These are phyloP conservation scores for Zygoascus tannicola DNA, from an alignment of 805 yeast species.

Conservation along the genomic window DNA sequence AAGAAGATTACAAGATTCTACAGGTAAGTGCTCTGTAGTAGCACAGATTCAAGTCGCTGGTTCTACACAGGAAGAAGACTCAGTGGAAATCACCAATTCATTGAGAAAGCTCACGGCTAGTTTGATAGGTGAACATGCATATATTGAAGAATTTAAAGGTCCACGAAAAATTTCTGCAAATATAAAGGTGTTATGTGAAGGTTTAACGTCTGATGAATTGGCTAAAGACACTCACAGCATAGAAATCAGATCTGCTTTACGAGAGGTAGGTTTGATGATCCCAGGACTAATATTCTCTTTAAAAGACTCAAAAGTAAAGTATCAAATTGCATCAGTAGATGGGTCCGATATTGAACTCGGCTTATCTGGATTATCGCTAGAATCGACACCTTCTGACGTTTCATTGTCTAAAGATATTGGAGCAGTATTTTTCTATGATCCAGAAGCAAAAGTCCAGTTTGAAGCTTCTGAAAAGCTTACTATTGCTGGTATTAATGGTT, in stretches of 20 bases:
- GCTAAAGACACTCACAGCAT: background rate
- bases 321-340: slow-evolving; percentile 8
- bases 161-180: slow-evolving; percentile 37
- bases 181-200: slow-evolving; percentile 27
- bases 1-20: background rate
- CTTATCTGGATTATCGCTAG: background rate
- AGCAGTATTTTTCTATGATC: background rate
- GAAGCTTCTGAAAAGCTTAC: slow-evolving; percentile 38
- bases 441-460: background rate
- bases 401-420: background rate
- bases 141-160: slow-evolving; percentile 39
- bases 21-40: slow-evolving; percentile 2
- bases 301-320: slow-evolving; percentile 11
- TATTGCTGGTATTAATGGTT: slow-evolving; percentile 32
- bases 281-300: slow-evolving; percentile 15
- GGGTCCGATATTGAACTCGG: slow-evolving; percentile 26
- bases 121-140: slow-evolving; percentile 43
- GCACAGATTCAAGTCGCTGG: slow-evolving; percentile 3
- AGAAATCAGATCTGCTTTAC: slow-evolving; percentile 29
- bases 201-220: slow-evolving; percentile 9
- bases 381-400: background rate
- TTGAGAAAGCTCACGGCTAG: slow-evolving; percentile 36
- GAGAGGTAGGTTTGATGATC: slow-evolving; percentile 27
- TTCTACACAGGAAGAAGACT: slow-evolving; percentile 11
- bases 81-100: slow-evolving; percentile 20